Evolutionary conservation across 768 basidiomycete species (phyloP), one percentile per base, ranked within the genome.

Genomic region (Leucosporidium scottii): DNA sequence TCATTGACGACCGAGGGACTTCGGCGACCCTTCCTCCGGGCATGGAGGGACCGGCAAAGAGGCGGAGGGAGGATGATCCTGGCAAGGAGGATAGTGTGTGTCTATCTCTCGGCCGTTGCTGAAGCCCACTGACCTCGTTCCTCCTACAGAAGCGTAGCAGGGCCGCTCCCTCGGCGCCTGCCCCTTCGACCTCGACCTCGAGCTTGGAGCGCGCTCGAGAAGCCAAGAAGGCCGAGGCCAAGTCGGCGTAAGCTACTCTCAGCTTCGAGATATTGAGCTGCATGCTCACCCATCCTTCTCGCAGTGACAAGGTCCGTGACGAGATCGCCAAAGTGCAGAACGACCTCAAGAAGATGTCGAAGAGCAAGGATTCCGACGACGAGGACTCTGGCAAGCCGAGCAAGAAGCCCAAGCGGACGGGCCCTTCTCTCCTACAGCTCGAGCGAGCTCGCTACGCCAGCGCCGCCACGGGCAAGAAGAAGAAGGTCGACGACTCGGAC

Each of bases 291-390:
- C 27, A n/a, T 50, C 27, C 13, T 28, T n/a, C 36, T 28, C 20
- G 27, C 47, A 73, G 69, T 20, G 72, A 73, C 25, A 53, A 62
- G 27, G 51, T 73, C 20, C 62, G 67, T 18, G 75, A 69, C 27
- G 71, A 76, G 50, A 76, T 76, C 54, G 75, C 73, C 4, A 72
- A 71, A 34, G 68, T 76, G 2, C 66, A 74, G 23, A 67, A 64
- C 1, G 71, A 72, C 39, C 67, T 72, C 25, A 72, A 66, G 71
- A 68, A 73, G 28, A 70, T 68, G 64, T 47, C 71, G n/a, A 34
- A 60, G 39, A 36, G 55, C 28, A 34, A 50, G 6, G 64, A 30
- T 23, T 68, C 72, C 1, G 69, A 69, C 18, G 72, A 73, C 1
- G 64, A 61, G 55, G 39, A 57, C 23, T 55, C 30, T 21, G 51